A percentile compares a stretch with the other conserved stretches of the same genome.
Evolutionary conservation across 768 basidiomycete genomes (phyloP).

Genomic region (Mycena chlorophos): DNA sequence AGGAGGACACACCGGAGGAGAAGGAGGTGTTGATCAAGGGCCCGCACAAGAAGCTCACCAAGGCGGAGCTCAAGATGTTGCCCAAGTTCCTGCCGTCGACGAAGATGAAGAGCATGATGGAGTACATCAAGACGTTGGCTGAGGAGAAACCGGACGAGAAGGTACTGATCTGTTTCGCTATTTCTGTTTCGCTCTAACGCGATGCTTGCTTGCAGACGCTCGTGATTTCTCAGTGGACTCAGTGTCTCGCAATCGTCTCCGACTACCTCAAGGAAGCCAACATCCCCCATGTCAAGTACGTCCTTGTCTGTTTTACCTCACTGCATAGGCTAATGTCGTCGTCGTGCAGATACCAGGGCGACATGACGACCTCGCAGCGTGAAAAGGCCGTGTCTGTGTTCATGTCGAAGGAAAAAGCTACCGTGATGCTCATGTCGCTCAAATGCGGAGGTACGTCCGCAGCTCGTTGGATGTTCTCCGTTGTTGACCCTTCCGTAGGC

Average conservation of each 20-base stretch:
- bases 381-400: constrained; percentile 57
- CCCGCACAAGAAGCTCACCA: constrained; percentile 29
- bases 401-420: constrained; percentile 58
- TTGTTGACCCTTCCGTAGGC: constrained; percentile 21
- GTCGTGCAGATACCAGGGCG: constrained; percentile 54
- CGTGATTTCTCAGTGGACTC: constrained; percentile 72
- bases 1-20: constrained; percentile 43
- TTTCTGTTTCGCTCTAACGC: neutral
- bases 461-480: neutral
- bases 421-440: constrained; percentile 61
- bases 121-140: constrained; percentile 46
- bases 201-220: constrained; percentile 50
- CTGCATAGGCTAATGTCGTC: neutral
- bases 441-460: constrained; percentile 65
- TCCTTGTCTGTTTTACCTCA: neutral
- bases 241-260: constrained; percentile 62
- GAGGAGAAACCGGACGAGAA: constrained; percentile 59
- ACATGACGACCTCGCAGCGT: constrained; percentile 54
- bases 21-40: constrained; percentile 43
- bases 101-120: constrained; percentile 74
- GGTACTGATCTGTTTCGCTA: constrained; percentile 33
- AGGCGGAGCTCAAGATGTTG: constrained; percentile 44
- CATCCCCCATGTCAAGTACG: constrained; percentile 57
- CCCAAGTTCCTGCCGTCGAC: constrained; percentile 65
- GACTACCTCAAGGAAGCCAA: constrained; percentile 55